Conservation (phyloP, 495 filamentous ascomycete genomes). For the Podospora australis region DNA sequence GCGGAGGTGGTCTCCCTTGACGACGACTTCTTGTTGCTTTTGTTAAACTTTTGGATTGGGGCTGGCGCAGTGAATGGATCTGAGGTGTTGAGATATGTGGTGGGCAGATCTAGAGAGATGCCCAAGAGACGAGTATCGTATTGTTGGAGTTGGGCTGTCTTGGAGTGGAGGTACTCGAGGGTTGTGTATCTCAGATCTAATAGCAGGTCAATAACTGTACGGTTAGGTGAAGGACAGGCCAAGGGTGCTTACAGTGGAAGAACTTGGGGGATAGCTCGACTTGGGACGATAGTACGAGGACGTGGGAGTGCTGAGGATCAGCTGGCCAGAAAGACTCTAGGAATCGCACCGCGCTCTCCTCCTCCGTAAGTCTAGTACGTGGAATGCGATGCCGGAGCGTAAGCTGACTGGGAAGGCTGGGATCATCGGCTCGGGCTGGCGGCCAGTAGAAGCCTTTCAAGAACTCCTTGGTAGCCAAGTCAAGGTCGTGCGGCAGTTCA, state of each 20-base stretch:
- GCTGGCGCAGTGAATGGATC: slow-evolving; percentile 47
- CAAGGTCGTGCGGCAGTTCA: slow-evolving; percentile 65
- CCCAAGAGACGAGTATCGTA: slow-evolving; percentile 55
- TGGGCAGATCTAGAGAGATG: slow-evolving; percentile 69
- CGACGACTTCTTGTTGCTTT: slow-evolving; percentile 12
- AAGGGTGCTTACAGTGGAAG: slow-evolving; percentile 58
- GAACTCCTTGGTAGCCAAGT: slow-evolving; percentile 53
- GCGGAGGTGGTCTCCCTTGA: slow-evolving; percentile 27
- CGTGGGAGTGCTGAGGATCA: slow-evolving; percentile 54
- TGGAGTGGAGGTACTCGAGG: slow-evolving; percentile 68
- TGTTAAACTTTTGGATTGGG: slow-evolving; percentile 19
- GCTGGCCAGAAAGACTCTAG: slow-evolving; percentile 78
- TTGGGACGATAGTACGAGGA: slow-evolving; percentile 72
- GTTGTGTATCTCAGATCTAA: slow-evolving; percentile 59
- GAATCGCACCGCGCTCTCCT: slow-evolving; percentile 62
- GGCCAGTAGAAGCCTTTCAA: slow-evolving; percentile 61
- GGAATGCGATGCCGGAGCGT: slow-evolving; percentile 67
- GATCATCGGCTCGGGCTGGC: slow-evolving; percentile 34
- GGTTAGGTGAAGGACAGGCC: neutral
- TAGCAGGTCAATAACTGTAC: neutral
- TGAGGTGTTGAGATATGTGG: slow-evolving; percentile 50
- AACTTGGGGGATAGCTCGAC: slow-evolving; percentile 66
- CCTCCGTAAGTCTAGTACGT: slow-evolving; percentile 43
- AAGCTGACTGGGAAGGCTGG: slow-evolving; percentile 41
- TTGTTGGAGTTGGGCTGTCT: slow-evolving; percentile 33